These are phyloP conservation scores for Arthrocladium fulminans DNA, from an alignment of 2,329 filamentous ascomycete genomes.

Conservation along the genomic window DNA sequence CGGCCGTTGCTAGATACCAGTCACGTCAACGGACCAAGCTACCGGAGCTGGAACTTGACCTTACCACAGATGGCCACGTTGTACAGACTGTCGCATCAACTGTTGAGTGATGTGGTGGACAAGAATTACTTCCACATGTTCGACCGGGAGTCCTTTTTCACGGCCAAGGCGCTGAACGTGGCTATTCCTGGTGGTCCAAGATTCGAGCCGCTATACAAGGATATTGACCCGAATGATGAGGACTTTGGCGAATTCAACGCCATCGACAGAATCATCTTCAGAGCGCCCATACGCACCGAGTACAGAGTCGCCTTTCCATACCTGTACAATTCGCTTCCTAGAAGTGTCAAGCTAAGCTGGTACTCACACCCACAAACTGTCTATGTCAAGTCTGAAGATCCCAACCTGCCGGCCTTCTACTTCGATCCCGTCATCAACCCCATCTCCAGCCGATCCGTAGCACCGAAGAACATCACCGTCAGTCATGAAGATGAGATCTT, in stretches of 20 bases:
- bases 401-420: constrained; percentile 87
- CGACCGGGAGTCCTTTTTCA: constrained; percentile 87
- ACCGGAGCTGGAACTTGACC: constrained; percentile 88
- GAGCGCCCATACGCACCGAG: constrained; percentile 86
- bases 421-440: constrained; percentile 98
- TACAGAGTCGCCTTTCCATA: constrained; percentile 91
- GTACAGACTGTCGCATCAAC: constrained; percentile 80
- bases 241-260: constrained; percentile 99
- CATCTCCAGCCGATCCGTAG: constrained; percentile 88
- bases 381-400: constrained; percentile 79
- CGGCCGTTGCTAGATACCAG: constrained; percentile 80
- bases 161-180: constrained; percentile 92
- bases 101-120: constrained; percentile 86
- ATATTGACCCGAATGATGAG: constrained; percentile 96
- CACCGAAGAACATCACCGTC: constrained; percentile 83
- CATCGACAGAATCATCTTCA: constrained; percentile 98
- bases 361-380: constrained; percentile 90
- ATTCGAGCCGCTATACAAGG: constrained; percentile 96
- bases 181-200: constrained; percentile 94
- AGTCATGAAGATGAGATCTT: constrained; percentile 94
- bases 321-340: constrained; percentile 89
- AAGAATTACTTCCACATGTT: constrained; percentile 98
- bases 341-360: constrained; percentile 88
- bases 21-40: constrained; percentile 93
- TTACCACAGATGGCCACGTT: constrained; percentile 93